Conservation (phyloP, 805 yeast species). For the Yamadazyma tumulicola region DNA sequence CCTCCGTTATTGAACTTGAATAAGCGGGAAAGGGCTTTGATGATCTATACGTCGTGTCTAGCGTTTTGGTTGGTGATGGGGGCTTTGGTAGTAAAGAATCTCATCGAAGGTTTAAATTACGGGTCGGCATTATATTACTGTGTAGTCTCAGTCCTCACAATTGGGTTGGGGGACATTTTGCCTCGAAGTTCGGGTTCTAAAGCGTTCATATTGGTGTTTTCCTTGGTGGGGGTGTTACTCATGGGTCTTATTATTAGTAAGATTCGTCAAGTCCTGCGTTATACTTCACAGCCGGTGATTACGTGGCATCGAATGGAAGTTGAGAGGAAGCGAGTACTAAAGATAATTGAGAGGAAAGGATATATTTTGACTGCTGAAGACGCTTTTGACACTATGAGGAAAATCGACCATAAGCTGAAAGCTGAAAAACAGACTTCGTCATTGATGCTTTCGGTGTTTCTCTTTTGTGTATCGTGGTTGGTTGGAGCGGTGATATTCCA, state of each 20-base stretch:
- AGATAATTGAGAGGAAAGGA: constrained; percentile 12
- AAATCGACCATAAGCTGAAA: constrained; percentile 42
- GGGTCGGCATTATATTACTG: constrained; percentile 74
- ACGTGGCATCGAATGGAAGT: constrained; percentile 64
- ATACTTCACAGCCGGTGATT: constrained; percentile 59
- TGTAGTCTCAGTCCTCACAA: constrained; percentile 68
- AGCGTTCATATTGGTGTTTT: constrained; percentile 58
- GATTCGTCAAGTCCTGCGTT: constrained; percentile 60
- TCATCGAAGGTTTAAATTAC: constrained; percentile 37
- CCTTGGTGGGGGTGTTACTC: constrained; percentile 65
- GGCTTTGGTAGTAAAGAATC: constrained; percentile 40
- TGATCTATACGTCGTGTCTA: constrained; percentile 64
- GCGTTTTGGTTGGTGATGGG: constrained; percentile 74
- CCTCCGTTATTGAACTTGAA: constrained; percentile 69
- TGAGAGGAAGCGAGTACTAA: constrained; percentile 34
- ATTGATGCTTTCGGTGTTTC: constrained; percentile 33
- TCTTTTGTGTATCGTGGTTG: constrained; percentile 62
- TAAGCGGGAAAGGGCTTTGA: constrained; percentile 65
- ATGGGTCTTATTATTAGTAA: constrained; percentile 73
- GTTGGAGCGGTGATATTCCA: constrained; percentile 68
- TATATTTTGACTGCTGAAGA: constrained; percentile 35
- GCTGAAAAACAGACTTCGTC: constrained; percentile 36
- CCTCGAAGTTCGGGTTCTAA: constrained; percentile 54
- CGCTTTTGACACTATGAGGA: constrained; percentile 55
- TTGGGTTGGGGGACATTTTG: constrained; percentile 75